phyloP scores from a whole-genome alignment of 805 yeast species.

The Kazachstania martiniae region DNA sequence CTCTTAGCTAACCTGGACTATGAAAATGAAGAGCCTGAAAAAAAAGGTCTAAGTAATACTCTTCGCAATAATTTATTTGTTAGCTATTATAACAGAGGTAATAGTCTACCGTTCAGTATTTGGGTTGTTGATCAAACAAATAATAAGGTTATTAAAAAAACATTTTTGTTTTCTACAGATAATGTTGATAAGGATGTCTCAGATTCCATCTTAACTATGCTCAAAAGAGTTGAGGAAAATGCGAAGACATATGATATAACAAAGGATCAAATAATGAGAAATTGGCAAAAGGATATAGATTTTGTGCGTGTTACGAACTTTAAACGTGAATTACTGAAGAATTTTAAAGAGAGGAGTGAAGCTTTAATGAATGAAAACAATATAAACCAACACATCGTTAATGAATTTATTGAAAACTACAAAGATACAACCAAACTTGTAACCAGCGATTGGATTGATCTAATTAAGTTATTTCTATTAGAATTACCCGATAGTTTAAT shows the following conservation, averaged over 20 bases:
- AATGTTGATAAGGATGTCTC: conserved; percentile 9
- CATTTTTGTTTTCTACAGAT: conserved; percentile 6
- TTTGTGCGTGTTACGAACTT: conserved; percentile 7
- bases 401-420: neutral
- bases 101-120: conserved; percentile 5
- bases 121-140: conserved; percentile 1
- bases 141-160: neutral
- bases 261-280: conserved; percentile 1
- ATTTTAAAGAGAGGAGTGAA: conserved; percentile 2
- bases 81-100: conserved; percentile 9
- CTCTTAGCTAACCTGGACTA: neutral
- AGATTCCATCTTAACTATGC: conserved; percentile 7
- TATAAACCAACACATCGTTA: conserved; percentile 1
- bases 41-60: neutral
- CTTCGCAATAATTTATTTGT: neutral
- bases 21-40: neutral
- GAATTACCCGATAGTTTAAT: conserved; percentile 49
- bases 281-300: conserved; percentile 11
- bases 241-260: conserved; percentile 1
- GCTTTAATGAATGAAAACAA: neutral
- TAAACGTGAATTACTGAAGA: conserved; percentile 8
- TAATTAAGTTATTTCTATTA: conserved; percentile 44
- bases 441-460: conserved; percentile 23
- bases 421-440: conserved; percentile 1
- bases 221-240: conserved; percentile 1